Percentiles rank a stretch among this genome's conserved stretches.
Conservation (phyloP, 495 filamentous ascomycete species). For the Xylaria acuta region DNA sequence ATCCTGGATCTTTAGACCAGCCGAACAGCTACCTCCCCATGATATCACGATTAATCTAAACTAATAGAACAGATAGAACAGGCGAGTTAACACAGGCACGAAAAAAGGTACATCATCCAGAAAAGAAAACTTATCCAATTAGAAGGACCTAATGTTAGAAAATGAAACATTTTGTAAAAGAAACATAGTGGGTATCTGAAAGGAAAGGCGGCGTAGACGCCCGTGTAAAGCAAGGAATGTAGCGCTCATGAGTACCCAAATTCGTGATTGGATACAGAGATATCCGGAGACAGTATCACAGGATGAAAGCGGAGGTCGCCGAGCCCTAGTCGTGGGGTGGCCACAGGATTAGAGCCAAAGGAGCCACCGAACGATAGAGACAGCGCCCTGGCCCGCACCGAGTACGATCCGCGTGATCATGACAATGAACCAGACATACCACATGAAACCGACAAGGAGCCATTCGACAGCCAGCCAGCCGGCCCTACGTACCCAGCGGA, state of each 20-base stretch:
- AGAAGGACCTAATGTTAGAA: slow-evolving; percentile 13
- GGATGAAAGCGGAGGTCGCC: background rate
- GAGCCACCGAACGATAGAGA: slow-evolving; percentile 72
- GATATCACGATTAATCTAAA: background rate
- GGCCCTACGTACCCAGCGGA: slow-evolving; percentile 72
- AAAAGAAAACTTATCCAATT: slow-evolving; percentile 17
- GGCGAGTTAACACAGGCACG: background rate
- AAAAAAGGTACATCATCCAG: slow-evolving; percentile 6
- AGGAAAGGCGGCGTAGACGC: background rate
- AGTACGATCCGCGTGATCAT: slow-evolving; percentile 69
- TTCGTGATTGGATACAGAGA: background rate
- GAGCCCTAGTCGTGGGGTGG: background rate
- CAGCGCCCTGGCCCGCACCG: slow-evolving; percentile 62
- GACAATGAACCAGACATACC: slow-evolving; percentile 84
- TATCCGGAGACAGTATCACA: background rate
- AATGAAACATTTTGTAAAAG: background rate
- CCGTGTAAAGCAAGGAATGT: background rate
- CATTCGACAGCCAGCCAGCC: slow-evolving; percentile 80
- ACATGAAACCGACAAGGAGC: slow-evolving; percentile 79
- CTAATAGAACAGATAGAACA: background rate
- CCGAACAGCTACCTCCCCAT: background rate
- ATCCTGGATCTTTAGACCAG: background rate
- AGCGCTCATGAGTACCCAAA: background rate
- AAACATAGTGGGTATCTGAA: slow-evolving; percentile 18
- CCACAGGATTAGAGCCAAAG: slow-evolving; percentile 65